These are phyloP conservation scores for Thalassia testudinum DNA, from an alignment of 116 monocot species.

Conservation along the genomic window DNA sequence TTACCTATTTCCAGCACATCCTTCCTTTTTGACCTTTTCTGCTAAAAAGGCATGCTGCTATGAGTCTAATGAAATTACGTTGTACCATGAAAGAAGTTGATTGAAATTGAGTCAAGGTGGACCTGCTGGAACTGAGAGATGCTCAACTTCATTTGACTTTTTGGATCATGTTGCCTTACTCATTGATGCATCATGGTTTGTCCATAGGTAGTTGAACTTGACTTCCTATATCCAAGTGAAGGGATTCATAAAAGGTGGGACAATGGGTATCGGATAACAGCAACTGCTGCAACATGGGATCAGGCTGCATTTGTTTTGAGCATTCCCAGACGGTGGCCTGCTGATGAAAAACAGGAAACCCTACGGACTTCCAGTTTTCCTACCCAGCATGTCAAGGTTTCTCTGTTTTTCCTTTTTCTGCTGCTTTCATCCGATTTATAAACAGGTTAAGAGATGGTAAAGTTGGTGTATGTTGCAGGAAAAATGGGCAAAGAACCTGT, in stretches of 20 bases:
- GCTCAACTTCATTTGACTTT: too few relatives aligned
- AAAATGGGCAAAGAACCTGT: slow-evolving; percentile 73
- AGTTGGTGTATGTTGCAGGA: slow-evolving; percentile 22
- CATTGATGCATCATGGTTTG: background rate
- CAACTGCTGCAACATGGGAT: slow-evolving; percentile 84
- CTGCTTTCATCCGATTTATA: too few relatives aligned
- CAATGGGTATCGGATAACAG: slow-evolving; percentile 81
- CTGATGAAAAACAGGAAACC: slow-evolving; percentile 92
- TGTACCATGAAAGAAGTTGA: too few relatives aligned
- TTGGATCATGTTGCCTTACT: background rate
- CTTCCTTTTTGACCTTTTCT: too few relatives aligned
- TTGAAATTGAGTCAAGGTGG: too few relatives aligned
- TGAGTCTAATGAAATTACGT: too few relatives aligned
- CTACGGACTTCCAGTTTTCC: slow-evolving; percentile 91
- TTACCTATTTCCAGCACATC: too few relatives aligned
- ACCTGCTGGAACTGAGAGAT: too few relatives aligned
- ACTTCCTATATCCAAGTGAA: slow-evolving; percentile 92
- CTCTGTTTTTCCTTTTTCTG: too few relatives aligned
- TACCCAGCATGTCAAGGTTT: slow-evolving; percentile 87
- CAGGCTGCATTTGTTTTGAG: slow-evolving; percentile 92
- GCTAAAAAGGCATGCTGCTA: too few relatives aligned
- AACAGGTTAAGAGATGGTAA: too few relatives aligned
- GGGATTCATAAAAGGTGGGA: slow-evolving; percentile 93
- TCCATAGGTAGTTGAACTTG: slow-evolving; percentile 82
- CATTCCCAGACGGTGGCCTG: slow-evolving; percentile 63